Evolutionary conservation across 805 yeast species (phyloP).

Genomic region (Kodamaea fukazawae): DNA sequence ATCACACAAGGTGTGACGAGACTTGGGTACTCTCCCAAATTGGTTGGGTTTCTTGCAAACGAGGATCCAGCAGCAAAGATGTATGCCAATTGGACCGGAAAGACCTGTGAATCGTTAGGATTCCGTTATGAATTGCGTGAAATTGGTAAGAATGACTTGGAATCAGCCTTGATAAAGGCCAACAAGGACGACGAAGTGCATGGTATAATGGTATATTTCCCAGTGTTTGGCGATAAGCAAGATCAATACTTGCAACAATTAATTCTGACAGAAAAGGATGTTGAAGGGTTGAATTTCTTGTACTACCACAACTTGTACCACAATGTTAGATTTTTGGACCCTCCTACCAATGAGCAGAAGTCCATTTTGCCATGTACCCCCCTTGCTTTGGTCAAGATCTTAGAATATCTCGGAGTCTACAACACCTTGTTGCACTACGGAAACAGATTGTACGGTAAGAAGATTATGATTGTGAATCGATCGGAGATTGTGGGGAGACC

Average conservation of each 20-base stretch:
- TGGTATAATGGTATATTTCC: conserved; percentile 97
- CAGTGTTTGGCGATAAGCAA: conserved; percentile 92
- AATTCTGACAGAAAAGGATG: conserved; percentile 88
- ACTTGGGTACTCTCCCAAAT: conserved; percentile 59
- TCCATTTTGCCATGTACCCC: conserved; percentile 96
- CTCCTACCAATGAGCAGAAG: conserved; percentile 61
- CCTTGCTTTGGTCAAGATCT: conserved; percentile 86
- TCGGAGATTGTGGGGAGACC: conserved; percentile 98
- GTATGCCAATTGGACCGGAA: conserved; percentile 96
- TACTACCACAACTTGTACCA: conserved; percentile 95
- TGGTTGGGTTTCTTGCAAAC: conserved; percentile 92
- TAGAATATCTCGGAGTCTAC: conserved; percentile 87
- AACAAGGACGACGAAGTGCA: conserved; percentile 72
- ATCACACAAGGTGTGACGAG: conserved; percentile 54
- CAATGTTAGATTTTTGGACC: conserved; percentile 81
- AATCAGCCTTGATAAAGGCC: conserved; percentile 78
- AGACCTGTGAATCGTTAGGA: conserved; percentile 83
- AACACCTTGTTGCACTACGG: conserved; percentile 82
- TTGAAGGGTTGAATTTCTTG: conserved; percentile 88
- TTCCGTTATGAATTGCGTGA: conserved; percentile 76
- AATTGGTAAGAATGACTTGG: conserved; percentile 78
- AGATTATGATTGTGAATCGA: conserved; percentile 84
- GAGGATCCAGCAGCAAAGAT: conserved; percentile 91
- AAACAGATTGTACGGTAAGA: conserved; percentile 89
- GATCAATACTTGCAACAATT: conserved; percentile 95